phyloP scores from a whole-genome alignment of 805 yeast genomes.

The Candida railenensis region DNA sequence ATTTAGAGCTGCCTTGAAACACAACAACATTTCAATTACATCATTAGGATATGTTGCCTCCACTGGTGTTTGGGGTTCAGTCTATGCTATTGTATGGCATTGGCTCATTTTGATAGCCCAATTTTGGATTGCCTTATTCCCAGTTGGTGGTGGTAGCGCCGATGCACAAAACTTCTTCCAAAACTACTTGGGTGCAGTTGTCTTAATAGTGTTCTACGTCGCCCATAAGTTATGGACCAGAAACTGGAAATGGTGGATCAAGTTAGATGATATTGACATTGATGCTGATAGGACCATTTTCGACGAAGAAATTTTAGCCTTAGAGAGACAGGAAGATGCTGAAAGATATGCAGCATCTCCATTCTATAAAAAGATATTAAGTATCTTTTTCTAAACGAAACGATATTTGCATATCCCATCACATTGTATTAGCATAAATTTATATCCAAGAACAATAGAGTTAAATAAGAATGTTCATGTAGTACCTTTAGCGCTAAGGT shows the following conservation, averaged over 20 bases:
- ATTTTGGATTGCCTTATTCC: slow-evolving; percentile 45
- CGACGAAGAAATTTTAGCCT: slow-evolving; percentile 33
- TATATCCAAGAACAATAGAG: no score
- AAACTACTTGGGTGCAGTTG: slow-evolving; percentile 31
- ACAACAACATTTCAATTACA: slow-evolving; percentile 23
- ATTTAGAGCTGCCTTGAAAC: slow-evolving; percentile 38
- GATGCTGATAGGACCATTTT: slow-evolving; percentile 29
- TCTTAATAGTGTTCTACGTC: slow-evolving; percentile 28
- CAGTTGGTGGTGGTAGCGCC: slow-evolving; percentile 28
- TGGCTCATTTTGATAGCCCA: slow-evolving; percentile 38
- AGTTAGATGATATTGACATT: slow-evolving; percentile 29
- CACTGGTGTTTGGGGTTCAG: slow-evolving; percentile 42
- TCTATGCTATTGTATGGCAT: slow-evolving; percentile 30
- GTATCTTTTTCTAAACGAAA: slow-evolving; percentile 10
- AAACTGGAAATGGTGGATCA: slow-evolving; percentile 28
- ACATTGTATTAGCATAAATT: no score
- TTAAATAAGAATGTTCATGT: no score
- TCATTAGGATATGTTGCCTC: slow-evolving; percentile 36
- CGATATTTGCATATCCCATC: slow-evolving; percentile 4
- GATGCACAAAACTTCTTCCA: slow-evolving; percentile 30
- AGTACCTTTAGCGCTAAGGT: no score
- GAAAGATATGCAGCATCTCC: slow-evolving; percentile 17
- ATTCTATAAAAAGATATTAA: slow-evolving; percentile 15
- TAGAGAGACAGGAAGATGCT: slow-evolving; percentile 26
- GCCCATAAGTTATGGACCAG: slow-evolving; percentile 33